phyloP scores from a whole-genome alignment of 2,329 filamentous ascomycete genomes.

The Exophiala bonariae region DNA sequence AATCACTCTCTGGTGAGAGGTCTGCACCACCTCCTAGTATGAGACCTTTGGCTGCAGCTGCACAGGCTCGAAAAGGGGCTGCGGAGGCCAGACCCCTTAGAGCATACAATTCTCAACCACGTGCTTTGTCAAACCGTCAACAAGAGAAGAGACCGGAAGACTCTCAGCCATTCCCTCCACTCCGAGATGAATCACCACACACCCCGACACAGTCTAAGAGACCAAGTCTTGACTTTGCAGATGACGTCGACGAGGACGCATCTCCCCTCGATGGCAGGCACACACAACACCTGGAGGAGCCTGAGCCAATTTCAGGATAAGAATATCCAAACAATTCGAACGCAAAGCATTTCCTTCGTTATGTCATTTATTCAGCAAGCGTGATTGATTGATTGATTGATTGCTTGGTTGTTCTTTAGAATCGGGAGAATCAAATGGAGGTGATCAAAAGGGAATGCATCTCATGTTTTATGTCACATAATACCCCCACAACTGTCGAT shows the following conservation, averaged over 20 bases:
- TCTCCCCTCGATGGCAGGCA: slow-evolving; percentile 17
- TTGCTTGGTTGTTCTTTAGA: too few relatives aligned
- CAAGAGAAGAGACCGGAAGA: slow-evolving; percentile 11
- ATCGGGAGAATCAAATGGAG: too few relatives aligned
- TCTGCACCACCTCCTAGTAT: slow-evolving; percentile 18
- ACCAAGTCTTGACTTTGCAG: slow-evolving; percentile 59
- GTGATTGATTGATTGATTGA: too few relatives aligned
- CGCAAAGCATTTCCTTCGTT: too few relatives aligned
- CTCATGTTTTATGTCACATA: too few relatives aligned
- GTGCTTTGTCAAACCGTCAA: slow-evolving; percentile 16
- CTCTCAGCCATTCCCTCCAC: slow-evolving; percentile 28
- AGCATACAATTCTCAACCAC: slow-evolving; percentile 21
- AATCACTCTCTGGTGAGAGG: background rate
- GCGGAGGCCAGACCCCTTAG: slow-evolving; percentile 24
- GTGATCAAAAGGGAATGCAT: too few relatives aligned
- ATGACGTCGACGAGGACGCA: slow-evolving; percentile 40
- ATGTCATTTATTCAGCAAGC: too few relatives aligned
- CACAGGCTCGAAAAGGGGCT: slow-evolving; percentile 21
- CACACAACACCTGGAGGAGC: slow-evolving; percentile 4
- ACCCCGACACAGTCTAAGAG: slow-evolving; percentile 38
- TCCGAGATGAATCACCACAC: slow-evolving; percentile 11
- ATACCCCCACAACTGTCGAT: too few relatives aligned
- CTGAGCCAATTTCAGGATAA: slow-evolving; percentile 9
- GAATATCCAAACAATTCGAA: too few relatives aligned
- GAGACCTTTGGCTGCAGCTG: slow-evolving; percentile 23